Evolutionary conservation across 352 stramenopile species (phyloP).

Genomic region (Phytophthora colocasiae): DNA sequence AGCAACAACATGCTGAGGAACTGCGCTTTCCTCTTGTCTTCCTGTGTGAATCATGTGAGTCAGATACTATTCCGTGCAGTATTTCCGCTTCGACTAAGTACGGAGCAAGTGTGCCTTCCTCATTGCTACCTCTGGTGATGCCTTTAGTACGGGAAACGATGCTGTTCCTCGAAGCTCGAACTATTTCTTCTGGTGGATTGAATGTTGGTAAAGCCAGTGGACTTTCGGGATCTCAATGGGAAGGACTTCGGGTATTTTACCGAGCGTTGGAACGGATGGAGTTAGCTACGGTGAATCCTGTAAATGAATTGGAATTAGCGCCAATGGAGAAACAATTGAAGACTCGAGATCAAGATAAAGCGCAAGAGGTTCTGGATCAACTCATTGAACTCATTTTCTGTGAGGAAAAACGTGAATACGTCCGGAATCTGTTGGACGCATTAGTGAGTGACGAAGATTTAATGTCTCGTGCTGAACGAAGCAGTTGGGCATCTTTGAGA

Average conservation of each 20-base stretch:
- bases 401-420: slow-evolving; percentile 67
- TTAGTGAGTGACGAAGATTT: slow-evolving; percentile 37
- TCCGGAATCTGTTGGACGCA: slow-evolving; percentile 64
- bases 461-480: slow-evolving; percentile 18
- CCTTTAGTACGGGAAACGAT: slow-evolving; percentile 72
- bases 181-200: slow-evolving; percentile 44
- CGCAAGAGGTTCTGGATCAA: slow-evolving; percentile 60
- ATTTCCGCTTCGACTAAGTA: slow-evolving; percentile 32
- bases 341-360: slow-evolving; percentile 36
- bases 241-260: slow-evolving; percentile 65
- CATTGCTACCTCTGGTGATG: slow-evolving; percentile 63
- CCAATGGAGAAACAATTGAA: slow-evolving; percentile 61
- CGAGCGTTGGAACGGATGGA: slow-evolving; percentile 59
- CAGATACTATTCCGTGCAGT: slow-evolving; percentile 27
- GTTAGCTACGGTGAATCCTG: slow-evolving; percentile 55
- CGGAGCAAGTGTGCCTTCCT: slow-evolving; percentile 42
- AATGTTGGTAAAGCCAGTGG: slow-evolving; percentile 51
- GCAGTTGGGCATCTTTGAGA: slow-evolving; percentile 47
- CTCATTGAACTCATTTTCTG: slow-evolving; percentile 64
- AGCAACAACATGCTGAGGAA: slow-evolving; percentile 45
- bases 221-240: slow-evolving; percentile 48
- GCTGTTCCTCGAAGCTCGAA: slow-evolving; percentile 64
- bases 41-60: slow-evolving; percentile 60
- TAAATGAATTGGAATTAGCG: slow-evolving; percentile 60
- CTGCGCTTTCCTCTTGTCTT: slow-evolving; percentile 66